Evolutionary conservation across 129 eudicot species (phyloP).

Genomic region (Smallanthus sonchifolius): DNA sequence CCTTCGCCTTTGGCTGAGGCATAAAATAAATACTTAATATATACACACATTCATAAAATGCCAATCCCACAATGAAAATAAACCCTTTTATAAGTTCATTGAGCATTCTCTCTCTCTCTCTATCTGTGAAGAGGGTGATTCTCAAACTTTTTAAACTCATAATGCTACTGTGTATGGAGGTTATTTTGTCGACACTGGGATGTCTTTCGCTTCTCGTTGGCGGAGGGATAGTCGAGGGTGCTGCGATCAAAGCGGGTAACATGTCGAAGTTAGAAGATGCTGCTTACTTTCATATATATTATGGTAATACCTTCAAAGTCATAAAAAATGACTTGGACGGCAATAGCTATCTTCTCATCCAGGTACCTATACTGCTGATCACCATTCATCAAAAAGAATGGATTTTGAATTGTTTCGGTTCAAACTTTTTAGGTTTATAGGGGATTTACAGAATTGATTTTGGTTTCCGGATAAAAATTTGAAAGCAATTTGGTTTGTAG

Average conservation of each 20-base stretch:
- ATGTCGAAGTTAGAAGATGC: constrained; percentile 85
- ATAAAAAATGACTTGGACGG: constrained; percentile 82
- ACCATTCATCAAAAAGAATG: background rate
- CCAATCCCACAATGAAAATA: background rate
- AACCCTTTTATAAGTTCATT: background rate
- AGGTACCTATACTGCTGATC: constrained; percentile 37
- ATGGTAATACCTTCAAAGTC: constrained; percentile 92
- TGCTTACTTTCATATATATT: constrained; percentile 61
- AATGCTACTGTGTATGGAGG: constrained; percentile 16
- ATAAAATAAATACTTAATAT: background rate
- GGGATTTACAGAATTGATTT: no score
- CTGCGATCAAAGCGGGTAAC: constrained; percentile 52
- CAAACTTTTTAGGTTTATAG: no score
- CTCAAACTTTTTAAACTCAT: background rate
- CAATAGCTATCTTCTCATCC: constrained; percentile 90
- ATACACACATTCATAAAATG: background rate
- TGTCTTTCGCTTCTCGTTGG: constrained; percentile 15
- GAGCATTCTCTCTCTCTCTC: background rate
- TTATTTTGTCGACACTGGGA: constrained; percentile 16
- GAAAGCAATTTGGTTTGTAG: no score
- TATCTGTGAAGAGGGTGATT: background rate
- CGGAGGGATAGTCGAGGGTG: constrained; percentile 27
- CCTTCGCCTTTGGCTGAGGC: constrained; percentile 9
- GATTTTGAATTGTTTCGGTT: background rate
- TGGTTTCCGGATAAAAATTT: no score